phyloP scores from a whole-genome alignment of 2,329 filamentous ascomycete genomes.

The Penicillium sp. region DNA sequence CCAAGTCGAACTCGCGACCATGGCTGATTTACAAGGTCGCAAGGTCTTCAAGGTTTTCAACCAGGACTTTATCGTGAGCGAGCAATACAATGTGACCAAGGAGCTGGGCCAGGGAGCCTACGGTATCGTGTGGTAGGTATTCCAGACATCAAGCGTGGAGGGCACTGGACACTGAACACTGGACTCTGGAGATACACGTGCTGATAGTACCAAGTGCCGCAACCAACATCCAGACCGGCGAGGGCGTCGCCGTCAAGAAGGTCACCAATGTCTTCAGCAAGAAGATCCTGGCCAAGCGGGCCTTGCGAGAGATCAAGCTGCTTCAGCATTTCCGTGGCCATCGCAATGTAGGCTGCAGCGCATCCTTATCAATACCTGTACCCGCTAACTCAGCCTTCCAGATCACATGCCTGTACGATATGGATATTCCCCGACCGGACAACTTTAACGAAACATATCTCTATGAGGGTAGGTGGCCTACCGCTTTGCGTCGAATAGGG shows the following conservation, averaged over 20 bases:
- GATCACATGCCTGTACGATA: slow-evolving; percentile 98
- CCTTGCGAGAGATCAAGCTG: slow-evolving; percentile 94
- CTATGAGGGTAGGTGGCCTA: slow-evolving; percentile 67
- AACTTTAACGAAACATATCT: slow-evolving; percentile 99
- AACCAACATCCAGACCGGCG: slow-evolving; percentile 78
- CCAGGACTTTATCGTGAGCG: slow-evolving; percentile 97
- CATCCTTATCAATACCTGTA: slow-evolving; percentile 1
- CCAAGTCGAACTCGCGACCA: slow-evolving; percentile 23
- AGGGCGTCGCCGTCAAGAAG: slow-evolving; percentile 98
- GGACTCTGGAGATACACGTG: not conserved
- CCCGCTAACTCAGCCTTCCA: slow-evolving; percentile 41
- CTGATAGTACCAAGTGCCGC: slow-evolving; percentile 57
- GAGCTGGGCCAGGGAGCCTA: slow-evolving; percentile 97
- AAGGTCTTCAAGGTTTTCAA: slow-evolving; percentile 99
- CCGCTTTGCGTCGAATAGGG: not conserved
- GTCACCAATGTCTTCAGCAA: slow-evolving; percentile 99
- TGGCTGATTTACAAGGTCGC: slow-evolving; percentile 58
- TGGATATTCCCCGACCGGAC: slow-evolving; percentile 94
- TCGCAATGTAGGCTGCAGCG: slow-evolving; percentile 57
- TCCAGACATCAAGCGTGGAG: not conserved
- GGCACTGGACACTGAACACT: not conserved
- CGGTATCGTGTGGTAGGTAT: slow-evolving; percentile 84
- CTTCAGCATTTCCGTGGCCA: slow-evolving; percentile 93
- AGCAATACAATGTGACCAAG: slow-evolving; percentile 97
- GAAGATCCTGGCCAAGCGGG: slow-evolving; percentile 97